These are phyloP conservation scores for Citrullus mucosospermus DNA, from an alignment of 306 rosid genomes.

Conservation along the genomic window DNA sequence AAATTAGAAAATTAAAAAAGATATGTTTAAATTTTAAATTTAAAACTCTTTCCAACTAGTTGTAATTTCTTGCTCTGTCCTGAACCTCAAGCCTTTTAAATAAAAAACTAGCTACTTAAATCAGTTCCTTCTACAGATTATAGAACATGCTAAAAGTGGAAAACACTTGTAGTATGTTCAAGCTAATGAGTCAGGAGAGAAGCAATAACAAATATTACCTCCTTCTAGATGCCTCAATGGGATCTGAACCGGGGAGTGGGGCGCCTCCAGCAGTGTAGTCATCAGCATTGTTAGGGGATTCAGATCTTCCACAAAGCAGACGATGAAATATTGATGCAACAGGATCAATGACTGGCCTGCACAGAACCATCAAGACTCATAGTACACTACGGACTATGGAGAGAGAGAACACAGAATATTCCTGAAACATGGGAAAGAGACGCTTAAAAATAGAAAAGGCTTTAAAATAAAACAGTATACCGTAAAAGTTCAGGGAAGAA, in stretches of 20 bases:
- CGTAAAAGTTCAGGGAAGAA: slow-evolving; percentile 85
- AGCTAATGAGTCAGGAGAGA: slow-evolving; percentile 7
- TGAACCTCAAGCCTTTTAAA: not conserved
- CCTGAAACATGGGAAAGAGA: not conserved
- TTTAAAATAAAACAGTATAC: slow-evolving; percentile 18
- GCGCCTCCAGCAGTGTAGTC: slow-evolving; percentile 42
- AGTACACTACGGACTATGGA: not conserved
- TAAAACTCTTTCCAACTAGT: not conserved
- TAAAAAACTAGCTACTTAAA: not conserved
- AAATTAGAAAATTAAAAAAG: no score
- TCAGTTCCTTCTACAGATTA: not conserved
- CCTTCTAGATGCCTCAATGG: slow-evolving; percentile 86
- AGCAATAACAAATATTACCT: slow-evolving; percentile 31
- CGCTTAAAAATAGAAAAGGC: not conserved
- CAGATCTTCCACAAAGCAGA: slow-evolving; percentile 77
- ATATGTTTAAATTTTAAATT: no score
- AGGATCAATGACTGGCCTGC: slow-evolving; percentile 80
- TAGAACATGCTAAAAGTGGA: not conserved
- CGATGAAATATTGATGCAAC: slow-evolving; percentile 71
- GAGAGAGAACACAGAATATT: slow-evolving; percentile 8
- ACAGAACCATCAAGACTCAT: slow-evolving; percentile 12
- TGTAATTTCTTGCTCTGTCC: not conserved
- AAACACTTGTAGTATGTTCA: not conserved
- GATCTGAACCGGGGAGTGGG: slow-evolving; percentile 79
- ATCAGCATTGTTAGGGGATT: slow-evolving; percentile 29